Conservation (phyloP, 1,139 yeast species). For the Suhomyces panamericanus region DNA sequence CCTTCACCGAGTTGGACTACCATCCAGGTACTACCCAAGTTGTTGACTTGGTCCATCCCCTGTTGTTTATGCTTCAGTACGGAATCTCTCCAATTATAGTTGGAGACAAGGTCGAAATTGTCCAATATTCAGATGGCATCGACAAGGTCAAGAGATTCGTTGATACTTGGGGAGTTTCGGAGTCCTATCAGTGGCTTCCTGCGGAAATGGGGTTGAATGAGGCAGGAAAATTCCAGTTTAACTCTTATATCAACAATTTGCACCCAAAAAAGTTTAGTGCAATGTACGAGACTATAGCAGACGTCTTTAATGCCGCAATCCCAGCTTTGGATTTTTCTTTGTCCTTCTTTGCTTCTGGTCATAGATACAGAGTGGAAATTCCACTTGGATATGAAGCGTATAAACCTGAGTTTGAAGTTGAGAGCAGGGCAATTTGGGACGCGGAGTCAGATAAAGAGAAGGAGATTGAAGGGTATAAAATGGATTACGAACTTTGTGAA, state of each 20-base stretch:
- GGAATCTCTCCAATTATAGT: slow-evolving; percentile 29
- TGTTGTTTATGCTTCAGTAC: slow-evolving; percentile 40
- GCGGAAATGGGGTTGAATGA: slow-evolving; percentile 24
- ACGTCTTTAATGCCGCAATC: slow-evolving; percentile 28
- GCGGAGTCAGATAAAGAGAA: background rate
- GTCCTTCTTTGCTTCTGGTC: slow-evolving; percentile 24
- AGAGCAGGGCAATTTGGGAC: background rate
- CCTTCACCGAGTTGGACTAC: slow-evolving; percentile 29
- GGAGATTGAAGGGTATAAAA: background rate
- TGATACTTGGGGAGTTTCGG: background rate
- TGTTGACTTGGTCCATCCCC: slow-evolving; percentile 46
- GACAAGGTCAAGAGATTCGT: background rate
- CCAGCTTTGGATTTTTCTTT: slow-evolving; percentile 35
- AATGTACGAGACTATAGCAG: slow-evolving; percentile 31
- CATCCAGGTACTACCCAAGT: slow-evolving; percentile 42
- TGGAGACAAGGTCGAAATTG: background rate
- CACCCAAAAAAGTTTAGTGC: slow-evolving; percentile 29
- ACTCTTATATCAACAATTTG: slow-evolving; percentile 43
- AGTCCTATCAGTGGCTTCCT: background rate
- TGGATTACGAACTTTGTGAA: background rate
- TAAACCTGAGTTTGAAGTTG: slow-evolving; percentile 14
- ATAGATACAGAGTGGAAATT: slow-evolving; percentile 20
- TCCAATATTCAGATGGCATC: background rate
- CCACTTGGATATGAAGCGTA: slow-evolving; percentile 19
- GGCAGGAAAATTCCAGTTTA: slow-evolving; percentile 17